Conservation (phyloP, 129 eudicot species). For the Artemisia argyi region DNA sequence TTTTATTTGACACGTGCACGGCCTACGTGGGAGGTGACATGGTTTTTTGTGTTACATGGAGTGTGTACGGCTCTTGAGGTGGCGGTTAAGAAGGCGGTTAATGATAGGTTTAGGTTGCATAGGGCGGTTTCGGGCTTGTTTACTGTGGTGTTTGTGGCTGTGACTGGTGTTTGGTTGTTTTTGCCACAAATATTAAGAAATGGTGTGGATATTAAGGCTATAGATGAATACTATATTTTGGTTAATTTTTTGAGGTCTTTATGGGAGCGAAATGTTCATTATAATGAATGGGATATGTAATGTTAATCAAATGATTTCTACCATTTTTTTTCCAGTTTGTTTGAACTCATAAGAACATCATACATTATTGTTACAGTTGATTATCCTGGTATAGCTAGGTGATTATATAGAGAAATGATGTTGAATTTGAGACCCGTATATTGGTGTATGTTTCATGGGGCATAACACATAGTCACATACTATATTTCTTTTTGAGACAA, state of each 20-base stretch:
- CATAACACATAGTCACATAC: no score
- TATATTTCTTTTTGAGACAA: no score
- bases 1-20: conserved; percentile 42
- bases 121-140: conserved; percentile 41
- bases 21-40: conserved; percentile 78
- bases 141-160: conserved; percentile 64
- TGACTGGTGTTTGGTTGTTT: conserved; percentile 58
- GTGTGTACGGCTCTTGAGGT: conserved; percentile 49
- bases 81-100: conserved; percentile 39
- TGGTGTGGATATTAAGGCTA: conserved; percentile 46
- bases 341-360: no score
- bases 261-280: background rate
- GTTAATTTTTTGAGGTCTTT: conserved; percentile 21
- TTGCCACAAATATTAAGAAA: conserved; percentile 55
- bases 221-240: conserved; percentile 35
- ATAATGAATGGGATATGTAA: no score
- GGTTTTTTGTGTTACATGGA: conserved; percentile 67
- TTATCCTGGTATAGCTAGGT: no score
- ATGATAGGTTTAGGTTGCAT: conserved; percentile 39
- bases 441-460: no score
- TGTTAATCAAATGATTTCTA: no score
- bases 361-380: no score
- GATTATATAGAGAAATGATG: no score
- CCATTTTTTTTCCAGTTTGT: no score
- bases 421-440: no score